Evolutionary conservation across 2,329 filamentous ascomycete species (phyloP).

Genomic region (Fusarium virguliforme): DNA sequence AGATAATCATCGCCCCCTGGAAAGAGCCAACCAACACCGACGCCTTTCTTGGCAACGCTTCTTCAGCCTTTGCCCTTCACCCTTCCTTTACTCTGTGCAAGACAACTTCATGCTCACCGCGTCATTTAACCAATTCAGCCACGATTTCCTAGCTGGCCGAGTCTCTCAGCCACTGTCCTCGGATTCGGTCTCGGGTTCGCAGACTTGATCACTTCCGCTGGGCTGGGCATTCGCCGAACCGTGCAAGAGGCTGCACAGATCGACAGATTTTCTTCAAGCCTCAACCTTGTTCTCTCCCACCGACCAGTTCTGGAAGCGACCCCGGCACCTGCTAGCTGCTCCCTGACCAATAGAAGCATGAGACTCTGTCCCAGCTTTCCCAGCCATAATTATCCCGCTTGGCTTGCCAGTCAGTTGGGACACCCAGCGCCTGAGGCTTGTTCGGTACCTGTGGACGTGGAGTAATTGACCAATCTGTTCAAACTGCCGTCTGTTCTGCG

Average conservation of each 20-base stretch:
- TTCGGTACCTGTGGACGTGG: conserved; percentile 1
- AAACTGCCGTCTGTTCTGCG: conserved; percentile 21
- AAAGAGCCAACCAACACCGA: conserved; percentile 12
- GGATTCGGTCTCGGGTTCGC: conserved; percentile 13
- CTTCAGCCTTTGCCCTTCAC: background rate
- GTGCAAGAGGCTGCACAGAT: conserved; percentile 44
- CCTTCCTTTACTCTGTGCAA: background rate
- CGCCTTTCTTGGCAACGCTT: background rate
- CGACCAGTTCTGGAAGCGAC: conserved; percentile 48
- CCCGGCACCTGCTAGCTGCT: conserved; percentile 37
- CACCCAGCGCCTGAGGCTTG: conserved; percentile 22
- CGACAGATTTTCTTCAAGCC: conserved; percentile 50
- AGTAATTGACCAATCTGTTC: background rate
- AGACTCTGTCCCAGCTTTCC: conserved; percentile 18
- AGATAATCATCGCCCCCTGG: background rate
- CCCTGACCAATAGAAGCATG: conserved; percentile 38
- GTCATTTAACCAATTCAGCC: background rate
- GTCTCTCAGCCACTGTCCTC: background rate
- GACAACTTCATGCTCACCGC: conserved; percentile 14
- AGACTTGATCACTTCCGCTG: background rate
- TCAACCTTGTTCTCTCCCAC: conserved; percentile 47
- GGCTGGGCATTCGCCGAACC: conserved; percentile 29
- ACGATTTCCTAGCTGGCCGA: background rate
- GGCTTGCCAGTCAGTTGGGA: conserved; percentile 43
- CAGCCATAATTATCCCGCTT: conserved; percentile 44